Conservation (phyloP, 345 rosid species). For the Citrus australasica region DNA sequence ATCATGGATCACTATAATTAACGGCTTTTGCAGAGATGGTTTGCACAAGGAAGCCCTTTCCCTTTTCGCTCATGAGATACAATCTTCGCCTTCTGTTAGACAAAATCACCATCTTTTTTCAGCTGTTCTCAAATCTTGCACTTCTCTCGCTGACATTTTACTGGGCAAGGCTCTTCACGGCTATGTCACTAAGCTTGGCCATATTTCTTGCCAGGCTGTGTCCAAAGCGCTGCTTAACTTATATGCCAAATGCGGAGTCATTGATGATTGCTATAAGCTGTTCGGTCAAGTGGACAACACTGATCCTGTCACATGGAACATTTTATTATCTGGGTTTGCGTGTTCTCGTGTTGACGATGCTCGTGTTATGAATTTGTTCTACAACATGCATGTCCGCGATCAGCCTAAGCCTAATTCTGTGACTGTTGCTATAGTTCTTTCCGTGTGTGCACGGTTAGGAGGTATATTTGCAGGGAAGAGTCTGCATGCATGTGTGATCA, state of each 20-base stretch:
- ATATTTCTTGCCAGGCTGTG: constrained; percentile 40
- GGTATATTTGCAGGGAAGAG: constrained; percentile 47
- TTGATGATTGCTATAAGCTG: constrained; percentile 50
- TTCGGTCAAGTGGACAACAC: constrained; percentile 44
- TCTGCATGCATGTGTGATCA: constrained; percentile 47
- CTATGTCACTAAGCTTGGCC: constrained; percentile 45
- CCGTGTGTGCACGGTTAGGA: constrained; percentile 62
- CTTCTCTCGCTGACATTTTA: constrained; percentile 36
- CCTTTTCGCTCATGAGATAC: constrained; percentile 34
- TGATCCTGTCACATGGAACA: constrained; percentile 83
- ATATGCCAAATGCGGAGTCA: constrained; percentile 66
- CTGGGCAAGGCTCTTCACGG: constrained; percentile 58
- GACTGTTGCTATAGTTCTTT: constrained; percentile 64
- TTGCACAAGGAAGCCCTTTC: constrained; percentile 31
- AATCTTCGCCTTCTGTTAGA: constrained; percentile 24
- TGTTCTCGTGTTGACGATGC: constrained; percentile 38
- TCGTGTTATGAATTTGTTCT: constrained; percentile 50
- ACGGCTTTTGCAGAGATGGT: constrained; percentile 15
- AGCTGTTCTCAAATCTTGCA: constrained; percentile 56
- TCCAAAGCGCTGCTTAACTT: constrained; percentile 75
- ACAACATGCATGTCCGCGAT: constrained; percentile 34
- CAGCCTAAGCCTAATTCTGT: constrained; percentile 55
- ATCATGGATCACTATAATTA: constrained; percentile 23
- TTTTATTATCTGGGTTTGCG: constrained; percentile 63
- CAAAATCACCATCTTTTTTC: constrained; percentile 47